phyloP scores from a whole-genome alignment of 2,329 filamentous ascomycete genomes.

The Colletotrichum aenigma region DNA sequence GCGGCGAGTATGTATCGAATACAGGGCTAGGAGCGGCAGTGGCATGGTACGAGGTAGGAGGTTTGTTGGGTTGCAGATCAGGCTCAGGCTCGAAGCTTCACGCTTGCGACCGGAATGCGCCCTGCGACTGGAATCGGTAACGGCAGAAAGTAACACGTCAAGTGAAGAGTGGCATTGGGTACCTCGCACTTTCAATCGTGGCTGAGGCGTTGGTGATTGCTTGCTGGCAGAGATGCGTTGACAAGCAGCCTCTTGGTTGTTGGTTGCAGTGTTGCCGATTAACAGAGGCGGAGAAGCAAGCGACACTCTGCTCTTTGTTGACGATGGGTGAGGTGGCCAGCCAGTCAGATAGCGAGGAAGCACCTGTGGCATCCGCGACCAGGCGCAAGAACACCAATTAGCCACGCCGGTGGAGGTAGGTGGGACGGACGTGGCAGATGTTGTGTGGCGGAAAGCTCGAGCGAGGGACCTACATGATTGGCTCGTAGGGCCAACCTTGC shows the following conservation, averaged over 20 bases:
- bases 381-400: background rate
- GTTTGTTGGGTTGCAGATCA: conserved; percentile 4
- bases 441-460: background rate
- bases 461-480: background rate
- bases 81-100: conserved; percentile 15
- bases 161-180: background rate
- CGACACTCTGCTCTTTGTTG: background rate
- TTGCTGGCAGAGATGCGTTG: background rate
- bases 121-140: background rate
- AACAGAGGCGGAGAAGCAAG: background rate
- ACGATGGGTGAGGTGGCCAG: background rate
- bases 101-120: conserved; percentile 16
- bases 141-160: background rate
- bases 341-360: background rate
- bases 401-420: background rate
- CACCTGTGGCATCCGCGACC: background rate
- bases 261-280: background rate
- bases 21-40: background rate
- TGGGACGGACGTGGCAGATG: conserved; percentile 14
- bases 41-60: conserved; percentile 9
- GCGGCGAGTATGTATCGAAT: conserved; percentile 7
- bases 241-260: conserved; percentile 2
- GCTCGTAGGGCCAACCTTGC: background rate
- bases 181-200: background rate
- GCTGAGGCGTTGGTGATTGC: background rate